These are phyloP conservation scores for Rhytidiadelphus loreus DNA, from an alignment of 225 moss, liverwort and hornwort species.

Conservation along the genomic window DNA sequence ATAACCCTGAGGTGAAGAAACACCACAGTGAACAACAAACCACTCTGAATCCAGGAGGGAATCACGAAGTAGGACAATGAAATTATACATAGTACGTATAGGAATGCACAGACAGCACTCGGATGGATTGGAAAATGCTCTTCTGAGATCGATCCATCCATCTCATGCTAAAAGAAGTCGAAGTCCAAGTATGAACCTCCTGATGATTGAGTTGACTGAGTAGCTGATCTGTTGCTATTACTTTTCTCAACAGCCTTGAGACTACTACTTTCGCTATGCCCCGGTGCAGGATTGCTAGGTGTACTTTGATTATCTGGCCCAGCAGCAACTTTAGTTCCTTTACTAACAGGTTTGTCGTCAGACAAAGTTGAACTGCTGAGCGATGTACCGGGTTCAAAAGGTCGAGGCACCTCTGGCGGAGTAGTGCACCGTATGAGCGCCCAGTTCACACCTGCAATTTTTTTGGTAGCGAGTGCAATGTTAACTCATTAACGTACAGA, in stretches of 20 bases:
- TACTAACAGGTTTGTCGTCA: constrained; percentile 25
- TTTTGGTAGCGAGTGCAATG: background rate
- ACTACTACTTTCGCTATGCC: constrained; percentile 35
- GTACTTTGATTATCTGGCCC: constrained; percentile 17
- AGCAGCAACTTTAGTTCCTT: constrained; percentile 20
- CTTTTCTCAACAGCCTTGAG: constrained; percentile 37
- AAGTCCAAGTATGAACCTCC: constrained; percentile 57
- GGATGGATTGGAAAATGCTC: constrained; percentile 23
- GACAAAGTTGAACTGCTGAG: constrained; percentile 37
- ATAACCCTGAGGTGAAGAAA: background rate
- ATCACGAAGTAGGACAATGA: background rate
- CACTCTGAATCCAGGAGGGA: background rate
- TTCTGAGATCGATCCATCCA: constrained; percentile 25
- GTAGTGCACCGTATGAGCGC: constrained; percentile 87
- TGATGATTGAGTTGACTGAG: constrained; percentile 41
- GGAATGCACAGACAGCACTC: constrained; percentile 28
- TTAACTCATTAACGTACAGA: background rate
- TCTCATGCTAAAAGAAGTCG: constrained; percentile 49
- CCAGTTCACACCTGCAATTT: constrained; percentile 71
- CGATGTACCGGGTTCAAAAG: constrained; percentile 42
- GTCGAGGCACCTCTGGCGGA: constrained; percentile 82
- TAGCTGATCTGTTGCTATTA: constrained; percentile 45
- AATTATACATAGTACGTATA: constrained; percentile 35
- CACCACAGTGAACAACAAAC: background rate
- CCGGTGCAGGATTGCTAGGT: constrained; percentile 20